Base-by-base conservation (phyloP, 805 yeast species). In the Maudiozyma bulderi region DNA sequence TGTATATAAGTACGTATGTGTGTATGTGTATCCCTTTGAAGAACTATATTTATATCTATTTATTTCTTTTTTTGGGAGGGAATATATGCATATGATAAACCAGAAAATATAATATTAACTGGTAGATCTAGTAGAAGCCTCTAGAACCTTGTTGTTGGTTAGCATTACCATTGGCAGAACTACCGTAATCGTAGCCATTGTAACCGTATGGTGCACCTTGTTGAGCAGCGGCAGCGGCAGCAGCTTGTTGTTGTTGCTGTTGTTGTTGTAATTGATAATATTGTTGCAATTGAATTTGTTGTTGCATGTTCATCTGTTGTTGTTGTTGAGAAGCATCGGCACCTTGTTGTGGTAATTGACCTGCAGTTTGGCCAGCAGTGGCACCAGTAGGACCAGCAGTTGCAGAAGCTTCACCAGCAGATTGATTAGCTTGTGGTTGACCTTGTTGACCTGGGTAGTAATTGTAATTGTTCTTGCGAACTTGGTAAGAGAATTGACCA, bases 401-500 rank as follows among this genome's bases (percentile, higher is more conserved):
- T n/a, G 44, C 38, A 14, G 26, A 28, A 11, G 29, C 10, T 47
- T 60, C 64, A 40, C 57, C 57, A 39, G 48, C 41, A 41, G 35
- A 49, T 31, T 49, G 52, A 15, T 38, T 38, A 33, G 51, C 54
- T 32, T 53, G 56, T 40, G 52, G 54, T 41, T 58, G 63, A 10
- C 44, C 48, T 53, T 34, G 57, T 26, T 54, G 49, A 33, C 55
- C 59, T 15, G 47, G 53, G 38, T 53, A 40, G 52, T 14, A 56
- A 59, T 44, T 53, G 60, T 32, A 49, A 44, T 55, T 60, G 49
- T 61, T 47, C 51, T 60, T 62, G 51, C 64, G 65, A 34, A 57
- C 58, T 52, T 62, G 68, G 52, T 64, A 61, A 47, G 64, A 64
- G 46, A 61, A 62, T 54, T 62, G 67, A 47, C 65, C 65, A 32